Conservation (phyloP, 352 stramenopile species). For the Phytophthora sansomeana region DNA sequence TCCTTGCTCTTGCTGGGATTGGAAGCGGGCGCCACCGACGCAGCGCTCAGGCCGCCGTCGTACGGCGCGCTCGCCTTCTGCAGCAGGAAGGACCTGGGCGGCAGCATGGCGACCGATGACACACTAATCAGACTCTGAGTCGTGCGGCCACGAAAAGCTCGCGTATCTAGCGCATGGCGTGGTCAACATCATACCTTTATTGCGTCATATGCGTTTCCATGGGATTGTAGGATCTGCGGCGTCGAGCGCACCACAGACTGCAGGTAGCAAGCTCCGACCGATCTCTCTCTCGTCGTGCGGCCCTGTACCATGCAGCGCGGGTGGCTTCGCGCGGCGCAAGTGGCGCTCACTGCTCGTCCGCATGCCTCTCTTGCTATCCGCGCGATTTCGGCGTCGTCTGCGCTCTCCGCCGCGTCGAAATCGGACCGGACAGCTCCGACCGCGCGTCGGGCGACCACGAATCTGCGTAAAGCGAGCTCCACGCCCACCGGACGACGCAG, state of each 20-base stretch:
- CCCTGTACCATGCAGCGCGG: conserved; percentile 31
- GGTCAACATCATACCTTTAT: neutral
- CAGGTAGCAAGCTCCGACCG: neutral
- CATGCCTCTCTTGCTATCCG: conserved; percentile 15
- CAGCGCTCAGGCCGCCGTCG: conserved; percentile 27
- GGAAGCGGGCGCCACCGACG: neutral
- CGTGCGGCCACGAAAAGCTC: too few species aligned
- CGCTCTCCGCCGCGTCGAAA: conserved; percentile 1
- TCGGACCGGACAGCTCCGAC: neutral
- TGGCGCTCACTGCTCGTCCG: conserved; percentile 5
- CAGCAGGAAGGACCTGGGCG: conserved; percentile 75
- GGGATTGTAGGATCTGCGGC: neutral
- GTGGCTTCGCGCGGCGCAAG: conserved; percentile 20
- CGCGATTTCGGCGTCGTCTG: conserved; percentile 22
- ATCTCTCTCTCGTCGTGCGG: neutral
- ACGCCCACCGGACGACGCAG: conserved; percentile 3
- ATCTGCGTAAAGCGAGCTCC: conserved; percentile 20
- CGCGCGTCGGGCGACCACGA: conserved; percentile 5
- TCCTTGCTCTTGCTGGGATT: neutral
- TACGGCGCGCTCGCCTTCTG: conserved; percentile 62
- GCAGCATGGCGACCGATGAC: conserved; percentile 47
- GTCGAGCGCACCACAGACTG: neutral
- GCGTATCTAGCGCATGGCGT: too few species aligned
- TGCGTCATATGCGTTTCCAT: neutral
- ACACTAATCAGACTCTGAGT: too few species aligned